phyloP scores from a whole-genome alignment of 2,329 filamentous ascomycete genomes.

The Fusarium sp. region DNA sequence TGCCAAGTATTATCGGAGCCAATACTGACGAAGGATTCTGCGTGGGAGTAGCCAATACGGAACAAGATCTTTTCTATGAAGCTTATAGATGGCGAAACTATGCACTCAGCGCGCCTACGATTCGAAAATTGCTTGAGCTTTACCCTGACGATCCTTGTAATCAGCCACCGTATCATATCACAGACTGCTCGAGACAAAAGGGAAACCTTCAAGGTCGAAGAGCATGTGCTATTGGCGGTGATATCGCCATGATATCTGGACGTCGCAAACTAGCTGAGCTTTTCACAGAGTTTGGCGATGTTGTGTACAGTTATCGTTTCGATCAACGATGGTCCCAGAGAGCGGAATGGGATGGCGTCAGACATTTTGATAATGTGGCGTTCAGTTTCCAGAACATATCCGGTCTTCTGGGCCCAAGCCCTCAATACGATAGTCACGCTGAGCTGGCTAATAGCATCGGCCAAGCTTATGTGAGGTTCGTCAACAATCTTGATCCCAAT shows the following conservation, averaged over 20 bases:
- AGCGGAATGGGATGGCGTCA: conserved; percentile 53
- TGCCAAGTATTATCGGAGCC: conserved; percentile 60
- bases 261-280: conserved; percentile 58
- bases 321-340: conserved; percentile 59
- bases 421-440: conserved; percentile 53
- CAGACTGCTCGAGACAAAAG: conserved; percentile 32
- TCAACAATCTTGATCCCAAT: conserved; percentile 57
- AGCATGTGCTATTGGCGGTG: conserved; percentile 57
- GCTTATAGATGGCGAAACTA: conserved; percentile 57
- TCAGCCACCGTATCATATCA: conserved; percentile 53
- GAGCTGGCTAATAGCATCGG: conserved; percentile 52
- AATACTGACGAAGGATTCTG: conserved; percentile 62
- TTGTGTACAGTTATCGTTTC: conserved; percentile 62
- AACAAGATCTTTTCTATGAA: conserved; percentile 54
- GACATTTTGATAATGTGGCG: conserved; percentile 62
- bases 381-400: conserved; percentile 64
- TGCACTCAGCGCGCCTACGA: conserved; percentile 57
- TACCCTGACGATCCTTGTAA: conserved; percentile 62
- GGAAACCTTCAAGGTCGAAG: conserved; percentile 56
- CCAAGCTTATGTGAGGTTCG: conserved; percentile 57
- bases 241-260: conserved; percentile 61
- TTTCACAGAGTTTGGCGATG: conserved; percentile 48
- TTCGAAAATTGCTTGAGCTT: conserved; percentile 56
- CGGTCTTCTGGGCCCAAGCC: conserved; percentile 58
- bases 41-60: conserved; percentile 55